Evolutionary conservation across 2,329 filamentous ascomycete species (phyloP), one percentile per base, ranked within the genome.

Genomic region (Claviceps sorghi): DNA sequence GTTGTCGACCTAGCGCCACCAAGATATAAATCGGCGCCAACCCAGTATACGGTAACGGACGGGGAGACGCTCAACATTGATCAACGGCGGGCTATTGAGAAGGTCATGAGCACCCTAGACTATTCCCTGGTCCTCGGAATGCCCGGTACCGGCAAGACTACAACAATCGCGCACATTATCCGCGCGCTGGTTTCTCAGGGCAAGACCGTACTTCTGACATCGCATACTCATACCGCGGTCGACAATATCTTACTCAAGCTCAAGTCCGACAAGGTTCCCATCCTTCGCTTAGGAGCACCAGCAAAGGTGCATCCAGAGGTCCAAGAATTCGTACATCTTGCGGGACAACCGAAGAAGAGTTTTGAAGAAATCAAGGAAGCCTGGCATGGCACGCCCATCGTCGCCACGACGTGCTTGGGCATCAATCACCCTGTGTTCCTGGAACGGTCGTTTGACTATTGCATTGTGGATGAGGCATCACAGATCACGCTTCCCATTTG

Each of bases 171-270:
- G 5, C 90, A 97, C 64, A 96, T 98, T 59, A 97, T 98, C 61
- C 83, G 88, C 45, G 88, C 91, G 1, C 74, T 98, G 32, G 84
- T 93, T 5, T 82, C 84, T 0, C 87, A 95, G 65, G 86, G 88
- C 11, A 97, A 97, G 69, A 95, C 86, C 52, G 89, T 98, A 15
- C 73, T 98, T 7, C 72, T 98, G 42, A 94, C 93, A 0, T 96
- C 90, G 0, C 97, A 97, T 65, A 98, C 93, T 0, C 93, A 98
- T 64, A 95, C 90, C 1, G 93, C 93, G 3, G 93, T 98, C 3
- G 93, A 98, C 77, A 98, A 98, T 58, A 98, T 98, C 60, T 72
- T 98, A 7, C 73, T 98, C 55, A 98, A 98, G 68, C 82, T 98
- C 52, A 84, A 84, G 50, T 72, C 84, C 22, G 86, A 91, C 58